These are phyloP conservation scores for Plantago rigida DNA, from an alignment of 305 asterid species.

Conservation along the genomic window DNA sequence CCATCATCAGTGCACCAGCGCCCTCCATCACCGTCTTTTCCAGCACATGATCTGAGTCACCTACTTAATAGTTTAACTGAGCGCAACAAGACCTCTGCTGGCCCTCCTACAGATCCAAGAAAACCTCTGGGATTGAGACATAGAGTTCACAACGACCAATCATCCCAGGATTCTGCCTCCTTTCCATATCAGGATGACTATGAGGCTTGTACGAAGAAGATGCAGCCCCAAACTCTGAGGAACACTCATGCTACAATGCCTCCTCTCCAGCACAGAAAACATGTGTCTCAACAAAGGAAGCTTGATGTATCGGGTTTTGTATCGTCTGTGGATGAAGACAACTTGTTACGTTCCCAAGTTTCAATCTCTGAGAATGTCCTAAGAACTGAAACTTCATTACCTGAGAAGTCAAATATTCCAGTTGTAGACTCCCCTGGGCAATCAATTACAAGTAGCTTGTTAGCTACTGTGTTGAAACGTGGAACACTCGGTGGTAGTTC, in stretches of 20 bases:
- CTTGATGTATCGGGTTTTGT: slow-evolving; percentile 31
- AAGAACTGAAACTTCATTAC: slow-evolving; percentile 31
- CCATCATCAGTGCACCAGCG: slow-evolving; percentile 39
- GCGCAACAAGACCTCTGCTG: slow-evolving; percentile 34
- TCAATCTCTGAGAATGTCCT: slow-evolving; percentile 28
- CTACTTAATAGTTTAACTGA: slow-evolving; percentile 33
- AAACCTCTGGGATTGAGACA: slow-evolving; percentile 42
- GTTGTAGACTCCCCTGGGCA: slow-evolving; percentile 43
- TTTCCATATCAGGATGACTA: slow-evolving; percentile 32
- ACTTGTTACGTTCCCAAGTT: slow-evolving; percentile 27
- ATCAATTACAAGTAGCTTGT: slow-evolving; percentile 45
- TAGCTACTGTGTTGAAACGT: slow-evolving; percentile 51
- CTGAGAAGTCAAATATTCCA: slow-evolving; percentile 40
- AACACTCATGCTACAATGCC: slow-evolving; percentile 32
- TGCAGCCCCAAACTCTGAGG: slow-evolving; percentile 32
- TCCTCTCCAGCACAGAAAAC: slow-evolving; percentile 38
- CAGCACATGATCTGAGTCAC: slow-evolving; percentile 29
- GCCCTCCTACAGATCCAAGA: slow-evolving; percentile 66
- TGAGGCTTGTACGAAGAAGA: slow-evolving; percentile 32
- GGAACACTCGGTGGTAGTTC: slow-evolving; percentile 33
- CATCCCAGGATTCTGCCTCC: slow-evolving; percentile 37
- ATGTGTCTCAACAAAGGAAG: slow-evolving; percentile 31
- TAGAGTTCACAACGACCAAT: slow-evolving; percentile 29
- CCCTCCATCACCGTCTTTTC: slow-evolving; percentile 39
- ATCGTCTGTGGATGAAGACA: slow-evolving; percentile 29